These are phyloP conservation scores for Lecanicillium sp. DNA, from an alignment of 2,329 filamentous ascomycete species.

Conservation along the genomic window DNA sequence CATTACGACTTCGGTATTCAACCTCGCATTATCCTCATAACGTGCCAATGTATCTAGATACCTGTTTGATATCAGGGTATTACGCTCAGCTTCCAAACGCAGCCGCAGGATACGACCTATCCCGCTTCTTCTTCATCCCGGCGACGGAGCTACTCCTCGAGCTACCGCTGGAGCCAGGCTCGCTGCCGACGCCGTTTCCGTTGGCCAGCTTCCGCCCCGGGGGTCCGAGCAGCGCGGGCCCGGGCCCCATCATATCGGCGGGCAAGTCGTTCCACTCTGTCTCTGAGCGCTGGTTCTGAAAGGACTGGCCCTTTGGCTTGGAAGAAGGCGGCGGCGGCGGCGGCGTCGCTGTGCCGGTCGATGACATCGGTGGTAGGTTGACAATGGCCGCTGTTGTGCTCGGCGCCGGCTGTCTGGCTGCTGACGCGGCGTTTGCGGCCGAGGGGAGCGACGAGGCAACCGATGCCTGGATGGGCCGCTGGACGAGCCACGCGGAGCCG, in stretches of 20 bases:
- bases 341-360: constrained; percentile 14
- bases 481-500: constrained; percentile 53
- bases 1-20: no score
- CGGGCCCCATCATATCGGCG: constrained; percentile 47
- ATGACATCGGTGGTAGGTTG: constrained; percentile 21
- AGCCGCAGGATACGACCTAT: constrained; percentile 54
- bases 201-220: constrained; percentile 15
- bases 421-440: constrained; percentile 10
- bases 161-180: constrained; percentile 33
- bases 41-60: no score
- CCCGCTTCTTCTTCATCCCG: constrained; percentile 43
- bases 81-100: constrained; percentile 52
- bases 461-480: constrained; percentile 30
- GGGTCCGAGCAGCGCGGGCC: constrained; percentile 23
- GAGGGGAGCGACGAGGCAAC: constrained; percentile 15
- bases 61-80: no score
- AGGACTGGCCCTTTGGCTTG: constrained; percentile 34
- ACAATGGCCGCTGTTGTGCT: constrained; percentile 23
- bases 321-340: constrained; percentile 16
- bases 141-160: constrained; percentile 48
- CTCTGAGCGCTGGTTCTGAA: constrained; percentile 50
- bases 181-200: no score
- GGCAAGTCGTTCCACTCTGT: constrained; percentile 62
- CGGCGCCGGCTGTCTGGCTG: constrained; percentile 1
- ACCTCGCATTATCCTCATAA: no score